phyloP scores from a whole-genome alignment of 345 rosid species.

The Aurinia saxatilis region DNA sequence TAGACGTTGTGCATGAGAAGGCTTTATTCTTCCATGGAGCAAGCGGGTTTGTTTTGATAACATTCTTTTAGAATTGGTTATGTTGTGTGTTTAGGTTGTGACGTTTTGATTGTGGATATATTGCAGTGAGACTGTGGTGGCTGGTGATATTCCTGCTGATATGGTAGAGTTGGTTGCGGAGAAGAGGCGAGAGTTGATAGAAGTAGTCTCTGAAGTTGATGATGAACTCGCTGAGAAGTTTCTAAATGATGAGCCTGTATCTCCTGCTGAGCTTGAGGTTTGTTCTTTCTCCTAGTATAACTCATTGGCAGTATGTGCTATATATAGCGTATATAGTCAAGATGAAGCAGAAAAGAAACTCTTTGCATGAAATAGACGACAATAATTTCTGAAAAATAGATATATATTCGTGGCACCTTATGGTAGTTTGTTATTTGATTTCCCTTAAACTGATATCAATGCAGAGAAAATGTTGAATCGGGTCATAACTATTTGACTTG shows the following conservation, averaged over 20 bases:
- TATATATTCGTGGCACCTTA: slow-evolving; percentile 1
- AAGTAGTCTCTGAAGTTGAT: slow-evolving; percentile 92
- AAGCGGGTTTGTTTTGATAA: slow-evolving; percentile 62
- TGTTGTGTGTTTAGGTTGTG: slow-evolving; percentile 1
- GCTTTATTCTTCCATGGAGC: slow-evolving; percentile 76
- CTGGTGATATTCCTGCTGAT: slow-evolving; percentile 68
- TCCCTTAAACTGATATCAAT: not conserved
- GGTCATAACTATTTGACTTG: not conserved
- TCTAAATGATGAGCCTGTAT: slow-evolving; percentile 79
- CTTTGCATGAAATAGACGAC: not conserved
- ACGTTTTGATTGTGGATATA: not conserved
- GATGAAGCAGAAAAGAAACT: not conserved
- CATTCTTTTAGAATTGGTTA: not conserved
- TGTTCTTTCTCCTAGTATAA: not conserved
- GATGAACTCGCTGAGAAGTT: slow-evolving; percentile 86
- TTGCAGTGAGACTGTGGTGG: slow-evolving; percentile 75
- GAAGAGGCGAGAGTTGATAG: slow-evolving; percentile 83
- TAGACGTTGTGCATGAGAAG: slow-evolving; percentile 72
- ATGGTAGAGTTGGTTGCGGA: slow-evolving; percentile 72
- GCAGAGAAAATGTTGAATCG: not conserved
- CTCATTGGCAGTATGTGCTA: not conserved
- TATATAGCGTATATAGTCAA: not conserved
- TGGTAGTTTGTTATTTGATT: not conserved
- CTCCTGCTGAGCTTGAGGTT: slow-evolving; percentile 80
- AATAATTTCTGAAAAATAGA: not conserved